These are phyloP conservation scores for Tagetes patula DNA, from an alignment of 129 eudicot genomes.

Conservation along the genomic window DNA sequence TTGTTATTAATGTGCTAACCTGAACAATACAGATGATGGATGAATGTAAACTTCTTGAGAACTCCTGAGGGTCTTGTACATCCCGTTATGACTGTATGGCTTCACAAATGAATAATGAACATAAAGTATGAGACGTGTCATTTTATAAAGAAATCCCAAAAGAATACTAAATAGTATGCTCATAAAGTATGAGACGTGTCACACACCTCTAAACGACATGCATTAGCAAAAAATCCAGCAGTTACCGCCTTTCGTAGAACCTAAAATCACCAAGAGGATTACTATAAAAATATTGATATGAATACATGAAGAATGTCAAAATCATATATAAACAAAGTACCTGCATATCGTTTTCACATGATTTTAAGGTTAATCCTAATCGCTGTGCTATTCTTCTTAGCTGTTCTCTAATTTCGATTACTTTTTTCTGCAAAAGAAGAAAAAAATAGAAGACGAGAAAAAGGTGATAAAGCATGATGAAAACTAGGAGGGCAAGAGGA, in stretches of 20 bases:
- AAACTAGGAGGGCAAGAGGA: background rate
- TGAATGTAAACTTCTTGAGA: constrained; percentile 94
- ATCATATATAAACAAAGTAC: constrained; percentile 27
- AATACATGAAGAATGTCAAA: background rate
- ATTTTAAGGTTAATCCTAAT: constrained; percentile 71
- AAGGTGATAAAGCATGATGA: background rate
- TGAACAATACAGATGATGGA: constrained; percentile 94
- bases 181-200: constrained; percentile 16
- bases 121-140: constrained; percentile 5
- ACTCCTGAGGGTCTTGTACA: constrained; percentile 77
- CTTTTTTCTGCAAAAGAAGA: constrained; percentile 64
- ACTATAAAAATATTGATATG: background rate
- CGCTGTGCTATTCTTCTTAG: constrained; percentile 74
- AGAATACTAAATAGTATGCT: background rate
- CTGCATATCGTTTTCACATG: constrained; percentile 82
- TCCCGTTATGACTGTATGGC: constrained; percentile 86
- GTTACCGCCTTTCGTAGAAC: constrained; percentile 80
- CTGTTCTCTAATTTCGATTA: constrained; percentile 73
- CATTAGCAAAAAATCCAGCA: constrained; percentile 95
- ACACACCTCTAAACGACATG: constrained; percentile 82
- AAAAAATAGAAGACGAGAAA: background rate
- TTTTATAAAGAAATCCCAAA: background rate
- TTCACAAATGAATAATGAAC: constrained; percentile 26
- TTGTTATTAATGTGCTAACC: constrained; percentile 39
- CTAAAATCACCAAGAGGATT: constrained; percentile 39